phyloP scores from a whole-genome alignment of 108 stramenopile genomes.

The Pseudonitzschia multiseries region DNA sequence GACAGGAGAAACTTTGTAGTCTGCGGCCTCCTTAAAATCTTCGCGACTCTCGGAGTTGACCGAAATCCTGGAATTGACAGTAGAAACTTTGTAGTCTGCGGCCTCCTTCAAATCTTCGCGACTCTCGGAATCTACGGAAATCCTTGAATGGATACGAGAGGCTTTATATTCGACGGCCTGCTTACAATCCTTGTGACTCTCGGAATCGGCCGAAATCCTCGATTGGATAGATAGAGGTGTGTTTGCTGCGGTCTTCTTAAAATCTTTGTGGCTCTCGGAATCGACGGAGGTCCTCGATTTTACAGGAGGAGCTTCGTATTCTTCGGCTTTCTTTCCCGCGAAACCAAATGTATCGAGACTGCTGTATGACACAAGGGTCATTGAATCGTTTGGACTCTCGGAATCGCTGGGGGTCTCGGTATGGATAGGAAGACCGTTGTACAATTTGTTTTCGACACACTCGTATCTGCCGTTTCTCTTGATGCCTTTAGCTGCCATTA shows the following conservation, averaged over 20 bases:
- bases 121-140: no score
- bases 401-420: not conserved
- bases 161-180: no score
- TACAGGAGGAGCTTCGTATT: not conserved
- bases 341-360: slow-evolving; percentile 6
- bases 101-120: no score
- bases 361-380: not conserved
- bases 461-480: not conserved
- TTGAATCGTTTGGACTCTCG: not conserved
- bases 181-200: not conserved
- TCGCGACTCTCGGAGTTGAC: no score
- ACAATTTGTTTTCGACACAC: not conserved
- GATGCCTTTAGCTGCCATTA: not conserved
- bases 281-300: not conserved
- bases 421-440: not conserved
- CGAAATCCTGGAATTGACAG: no score
- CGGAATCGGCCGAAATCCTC: not conserved
- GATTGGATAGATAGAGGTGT: not conserved
- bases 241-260: not conserved
- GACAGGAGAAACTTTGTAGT: no score
- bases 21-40: no score
- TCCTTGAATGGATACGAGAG: no score
- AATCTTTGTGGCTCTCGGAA: not conserved
- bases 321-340: not conserved
- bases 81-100: no score